These are phyloP conservation scores for Citrus glauca DNA, from an alignment of 345 rosid species.

Conservation along the genomic window DNA sequence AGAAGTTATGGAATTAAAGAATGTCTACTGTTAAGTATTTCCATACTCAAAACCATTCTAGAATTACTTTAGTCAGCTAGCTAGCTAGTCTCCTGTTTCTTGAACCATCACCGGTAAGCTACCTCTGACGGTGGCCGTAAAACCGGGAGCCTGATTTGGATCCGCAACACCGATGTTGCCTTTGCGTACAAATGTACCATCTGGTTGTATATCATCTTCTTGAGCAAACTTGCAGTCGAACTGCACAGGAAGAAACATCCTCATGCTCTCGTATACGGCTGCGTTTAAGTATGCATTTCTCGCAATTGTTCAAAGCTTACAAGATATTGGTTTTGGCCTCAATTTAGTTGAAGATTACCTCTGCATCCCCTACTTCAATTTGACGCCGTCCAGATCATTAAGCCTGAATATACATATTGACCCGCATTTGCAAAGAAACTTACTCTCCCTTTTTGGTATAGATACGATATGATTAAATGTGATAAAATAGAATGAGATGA, in stretches of 20 bases:
- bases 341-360: not conserved
- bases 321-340: slow-evolving; percentile 21
- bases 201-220: slow-evolving; percentile 56
- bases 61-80: not conserved
- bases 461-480: slow-evolving; percentile 2
- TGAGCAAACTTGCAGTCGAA: slow-evolving; percentile 64
- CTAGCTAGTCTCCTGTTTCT: slow-evolving; percentile 5
- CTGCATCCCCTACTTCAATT: no score
- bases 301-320: slow-evolving; percentile 36
- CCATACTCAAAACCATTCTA: no score
- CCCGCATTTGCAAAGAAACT: no score
- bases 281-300: slow-evolving; percentile 64
- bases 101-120: slow-evolving; percentile 55
- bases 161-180: slow-evolving; percentile 37
- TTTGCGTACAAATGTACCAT: slow-evolving; percentile 37
- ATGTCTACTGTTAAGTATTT: no score
- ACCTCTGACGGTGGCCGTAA: slow-evolving; percentile 70
- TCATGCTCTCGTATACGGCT: slow-evolving; percentile 52
- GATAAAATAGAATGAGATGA: no score
- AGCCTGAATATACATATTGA: no score
- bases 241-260: slow-evolving; percentile 69
- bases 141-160: slow-evolving; percentile 43
- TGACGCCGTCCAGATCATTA: no score
- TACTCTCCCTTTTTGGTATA: no score
- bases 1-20: no score